Conservation (phyloP, 169 alveolate genomes). For the Perkinsus chesapeaki region DNA sequence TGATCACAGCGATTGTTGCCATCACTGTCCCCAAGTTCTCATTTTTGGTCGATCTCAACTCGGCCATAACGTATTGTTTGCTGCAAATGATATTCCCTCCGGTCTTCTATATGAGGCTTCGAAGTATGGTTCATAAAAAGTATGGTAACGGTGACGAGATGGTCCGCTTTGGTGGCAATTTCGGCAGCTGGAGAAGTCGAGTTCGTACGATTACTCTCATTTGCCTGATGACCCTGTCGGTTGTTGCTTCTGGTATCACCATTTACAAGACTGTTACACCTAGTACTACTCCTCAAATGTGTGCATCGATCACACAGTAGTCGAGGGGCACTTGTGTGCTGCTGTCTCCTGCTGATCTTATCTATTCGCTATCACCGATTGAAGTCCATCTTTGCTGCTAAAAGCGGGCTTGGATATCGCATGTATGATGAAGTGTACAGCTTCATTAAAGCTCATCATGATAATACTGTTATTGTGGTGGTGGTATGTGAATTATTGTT, state of each 20-base stretch:
- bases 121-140: not conserved
- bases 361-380: not conserved
- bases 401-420: not conserved
- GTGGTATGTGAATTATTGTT: not conserved
- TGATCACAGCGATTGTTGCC: not conserved
- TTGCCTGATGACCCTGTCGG: not conserved
- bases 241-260: not conserved
- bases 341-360: too few species aligned
- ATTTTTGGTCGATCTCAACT: not conserved
- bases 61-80: not conserved
- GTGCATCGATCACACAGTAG: not conserved
- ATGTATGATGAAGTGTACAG: not conserved
- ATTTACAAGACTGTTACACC: not conserved
- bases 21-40: not conserved
- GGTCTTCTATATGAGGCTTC: not conserved
- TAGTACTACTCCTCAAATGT: not conserved
- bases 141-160: not conserved
- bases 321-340: too few species aligned
- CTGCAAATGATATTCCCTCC: not conserved
- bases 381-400: not conserved
- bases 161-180: not conserved
- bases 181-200: not conserved
- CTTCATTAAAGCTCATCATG: not conserved
- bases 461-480: not conserved
- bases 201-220: not conserved